phyloP scores from a whole-genome alignment of 177 flowering plant species.

The Vitis hybrid region DNA sequence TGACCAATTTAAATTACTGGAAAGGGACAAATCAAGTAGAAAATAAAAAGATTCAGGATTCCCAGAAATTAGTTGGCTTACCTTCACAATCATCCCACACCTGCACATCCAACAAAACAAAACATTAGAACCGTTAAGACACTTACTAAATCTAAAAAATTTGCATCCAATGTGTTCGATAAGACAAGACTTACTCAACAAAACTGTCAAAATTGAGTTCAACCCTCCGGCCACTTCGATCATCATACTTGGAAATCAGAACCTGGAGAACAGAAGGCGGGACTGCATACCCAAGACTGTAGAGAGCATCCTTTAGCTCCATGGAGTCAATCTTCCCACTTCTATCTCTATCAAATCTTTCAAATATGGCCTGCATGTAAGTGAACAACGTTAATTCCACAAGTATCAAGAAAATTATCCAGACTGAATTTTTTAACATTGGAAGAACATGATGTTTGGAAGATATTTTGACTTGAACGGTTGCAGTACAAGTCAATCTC shows the following conservation, averaged over 20 bases:
- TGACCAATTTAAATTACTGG: no score
- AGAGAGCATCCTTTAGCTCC: slow-evolving; percentile 53
- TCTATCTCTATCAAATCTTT: slow-evolving; percentile 73
- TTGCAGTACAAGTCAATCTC: no score
- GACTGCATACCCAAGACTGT: slow-evolving; percentile 50
- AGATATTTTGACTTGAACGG: no score
- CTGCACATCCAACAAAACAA: slow-evolving; percentile 41
- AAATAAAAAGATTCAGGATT: slow-evolving; percentile 5
- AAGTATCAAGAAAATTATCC: not conserved
- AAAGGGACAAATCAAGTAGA: not conserved
- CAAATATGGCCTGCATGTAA: slow-evolving; percentile 53
- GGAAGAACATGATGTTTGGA: not conserved
- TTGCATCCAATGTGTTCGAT: no score
- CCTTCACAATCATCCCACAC: slow-evolving; percentile 88
- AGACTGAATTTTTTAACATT: not conserved
- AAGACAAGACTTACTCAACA: slow-evolving; percentile 58
- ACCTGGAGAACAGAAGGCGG: slow-evolving; percentile 57
- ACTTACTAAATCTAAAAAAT: not conserved
- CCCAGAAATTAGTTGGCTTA: slow-evolving; percentile 17
- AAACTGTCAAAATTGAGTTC: slow-evolving; percentile 58
- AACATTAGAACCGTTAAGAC: not conserved
- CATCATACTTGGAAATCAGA: slow-evolving; percentile 44
- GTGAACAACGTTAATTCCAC: not conserved
- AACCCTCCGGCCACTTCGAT: slow-evolving; percentile 35
- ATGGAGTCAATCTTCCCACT: slow-evolving; percentile 68